phyloP scores from a whole-genome alignment of 305 asterid species.

The Solanum hybrid region DNA sequence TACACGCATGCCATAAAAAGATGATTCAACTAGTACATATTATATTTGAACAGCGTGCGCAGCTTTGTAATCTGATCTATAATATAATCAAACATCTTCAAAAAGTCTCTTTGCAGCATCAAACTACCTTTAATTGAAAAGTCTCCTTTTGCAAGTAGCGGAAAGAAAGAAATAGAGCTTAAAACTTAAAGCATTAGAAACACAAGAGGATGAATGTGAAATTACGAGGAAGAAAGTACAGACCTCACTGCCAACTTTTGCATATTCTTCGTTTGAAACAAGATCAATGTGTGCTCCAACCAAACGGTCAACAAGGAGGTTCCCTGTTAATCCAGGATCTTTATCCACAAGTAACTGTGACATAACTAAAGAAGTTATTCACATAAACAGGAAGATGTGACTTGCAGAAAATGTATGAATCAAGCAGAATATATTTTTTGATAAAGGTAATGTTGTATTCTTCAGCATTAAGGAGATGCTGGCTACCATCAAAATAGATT shows the following conservation, averaged over 20 bases:
- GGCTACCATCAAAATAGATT: neutral
- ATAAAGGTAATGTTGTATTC: neutral
- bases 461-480: neutral
- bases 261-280: conserved; percentile 85
- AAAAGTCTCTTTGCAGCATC: neutral
- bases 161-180: neutral
- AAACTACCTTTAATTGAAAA: neutral
- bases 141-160: neutral
- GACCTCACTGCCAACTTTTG: conserved; percentile 72
- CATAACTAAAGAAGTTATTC: conserved; percentile 4
- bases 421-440: neutral
- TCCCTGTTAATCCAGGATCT: conserved; percentile 95
- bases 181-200: neutral
- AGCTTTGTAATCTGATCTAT: neutral
- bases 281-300: conserved; percentile 93
- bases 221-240: conserved; percentile 8
- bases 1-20: neutral
- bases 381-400: neutral
- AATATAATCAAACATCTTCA: neutral
- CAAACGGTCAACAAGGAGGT: conserved; percentile 88
- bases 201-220: neutral
- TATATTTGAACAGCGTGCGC: neutral
- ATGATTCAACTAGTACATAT: neutral
- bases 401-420: neutral
- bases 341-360: conserved; percentile 66